Conservation (phyloP, 2,329 filamentous ascomycete species). For the Fusarium sp. region DNA sequence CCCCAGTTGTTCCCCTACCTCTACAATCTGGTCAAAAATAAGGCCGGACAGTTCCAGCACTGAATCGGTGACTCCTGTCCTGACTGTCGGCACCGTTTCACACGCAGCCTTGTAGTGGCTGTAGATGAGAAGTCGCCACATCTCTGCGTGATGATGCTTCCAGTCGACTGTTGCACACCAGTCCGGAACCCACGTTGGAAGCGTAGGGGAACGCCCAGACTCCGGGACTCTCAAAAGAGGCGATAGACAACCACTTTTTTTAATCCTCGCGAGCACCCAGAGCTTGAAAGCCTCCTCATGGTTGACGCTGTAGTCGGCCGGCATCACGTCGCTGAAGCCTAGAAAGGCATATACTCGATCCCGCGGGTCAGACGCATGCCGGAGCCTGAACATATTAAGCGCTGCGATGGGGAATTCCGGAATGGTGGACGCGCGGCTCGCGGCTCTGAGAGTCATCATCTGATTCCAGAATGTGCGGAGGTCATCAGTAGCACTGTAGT, state of each 20-base stretch:
- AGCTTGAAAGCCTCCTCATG: not conserved
- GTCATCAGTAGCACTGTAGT: not conserved
- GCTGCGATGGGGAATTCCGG: not conserved
- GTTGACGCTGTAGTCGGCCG: not conserved
- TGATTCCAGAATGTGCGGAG: not conserved
- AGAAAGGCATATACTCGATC: not conserved
- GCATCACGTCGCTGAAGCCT: not conserved
- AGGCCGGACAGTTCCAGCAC: not conserved
- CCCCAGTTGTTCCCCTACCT: not conserved
- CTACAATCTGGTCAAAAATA: not conserved
- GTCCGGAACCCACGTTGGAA: slow-evolving; percentile 4
- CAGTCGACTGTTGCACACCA: not conserved
- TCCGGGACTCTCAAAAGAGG: not conserved
- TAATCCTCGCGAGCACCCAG: not conserved
- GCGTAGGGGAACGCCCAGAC: not conserved
- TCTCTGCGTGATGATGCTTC: not conserved
- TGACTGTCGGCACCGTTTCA: rapidly evolving
- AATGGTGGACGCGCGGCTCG: not conserved
- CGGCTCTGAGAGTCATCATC: not conserved
- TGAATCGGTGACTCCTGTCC: not conserved
- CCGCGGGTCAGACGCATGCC: not conserved
- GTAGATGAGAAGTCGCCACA: not conserved
- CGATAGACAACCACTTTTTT: not conserved
- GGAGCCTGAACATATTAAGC: not conserved
- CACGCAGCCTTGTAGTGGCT: not conserved